Evolutionary conservation across 441 rosid species (phyloP), one percentile per base, ranked within the genome.

Genomic region (Eruca vesicaria): DNA sequence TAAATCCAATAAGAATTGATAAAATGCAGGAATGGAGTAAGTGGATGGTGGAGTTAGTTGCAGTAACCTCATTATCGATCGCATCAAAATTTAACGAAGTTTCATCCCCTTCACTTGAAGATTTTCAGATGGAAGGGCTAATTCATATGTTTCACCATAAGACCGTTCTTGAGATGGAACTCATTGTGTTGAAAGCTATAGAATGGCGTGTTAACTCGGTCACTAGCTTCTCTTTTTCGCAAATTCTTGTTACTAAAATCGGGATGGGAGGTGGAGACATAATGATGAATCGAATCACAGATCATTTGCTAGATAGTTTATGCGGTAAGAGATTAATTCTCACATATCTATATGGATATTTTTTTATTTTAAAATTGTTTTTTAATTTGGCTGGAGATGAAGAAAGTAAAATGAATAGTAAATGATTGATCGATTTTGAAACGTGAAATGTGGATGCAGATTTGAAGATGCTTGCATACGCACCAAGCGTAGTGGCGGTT

Each of bases 11-110:
- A n/a, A n/a, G n/a, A n/a, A n/a, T n/a, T n/a, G n/a, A n/a, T 2
- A 2, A 53, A 2, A 52, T 16, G 32, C 26, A 76, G 98, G 88
- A 63, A 66, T 87, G 92, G 95, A 80, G 82, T n/a, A 67, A 73
- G n/a, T 90, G 96, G 95, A 90, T 89, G 91, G 81, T 86, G 59
- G 92, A 94, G 66, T 71, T 91, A 64, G 55, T 89, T 2, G 75
- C 85, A 0, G 53, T 91, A 3, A 85, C 96, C 12, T 88, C 96
- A 71, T 71, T 94, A 72, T 89, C 91, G 2, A 82, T 91, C 12
- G 92, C 97, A 0, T 73, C 89, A 16, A 94, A 94, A 80, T 89
- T 89, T 65, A 83, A 18, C 4, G 97, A 91, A 59, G 86, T 83
- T 23, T 67, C 58, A 15, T 15, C 72, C 16, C 87, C 85, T 41